Conservation (phyloP, 345 rosid species). For the Aquilaria sinensis region DNA sequence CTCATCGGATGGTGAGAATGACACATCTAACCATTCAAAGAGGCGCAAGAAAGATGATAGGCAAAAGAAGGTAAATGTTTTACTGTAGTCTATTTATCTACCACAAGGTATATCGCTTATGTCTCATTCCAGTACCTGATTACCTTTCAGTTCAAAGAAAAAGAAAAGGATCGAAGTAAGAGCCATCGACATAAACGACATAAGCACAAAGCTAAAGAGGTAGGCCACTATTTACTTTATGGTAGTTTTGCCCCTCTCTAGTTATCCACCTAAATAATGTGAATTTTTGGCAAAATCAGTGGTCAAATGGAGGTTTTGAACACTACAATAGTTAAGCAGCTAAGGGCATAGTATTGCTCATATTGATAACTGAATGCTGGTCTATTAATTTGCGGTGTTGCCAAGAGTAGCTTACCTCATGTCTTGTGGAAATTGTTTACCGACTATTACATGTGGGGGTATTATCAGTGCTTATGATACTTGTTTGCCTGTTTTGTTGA, state of each 20-base stretch:
- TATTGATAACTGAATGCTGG: no score
- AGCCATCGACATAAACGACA: constrained; percentile 63
- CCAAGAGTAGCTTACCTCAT: no score
- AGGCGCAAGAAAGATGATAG: constrained; percentile 70
- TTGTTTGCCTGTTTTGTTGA: constrained; percentile 56
- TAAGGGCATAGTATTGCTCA: no score
- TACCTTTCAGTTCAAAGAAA: constrained; percentile 52
- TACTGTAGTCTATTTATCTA: not conserved
- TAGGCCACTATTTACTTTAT: constrained; percentile 25
- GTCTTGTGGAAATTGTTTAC: no score
- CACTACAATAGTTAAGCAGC: no score
- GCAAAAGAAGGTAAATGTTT: constrained; percentile 60
- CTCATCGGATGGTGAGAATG: constrained; percentile 61
- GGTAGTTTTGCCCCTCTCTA: no score
- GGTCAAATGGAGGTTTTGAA: no score
- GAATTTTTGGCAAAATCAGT: no score
- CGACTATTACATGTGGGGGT: no score
- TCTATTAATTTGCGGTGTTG: no score
- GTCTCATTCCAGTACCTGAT: constrained; percentile 9
- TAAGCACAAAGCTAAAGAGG: constrained; percentile 79
- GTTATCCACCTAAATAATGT: no score
- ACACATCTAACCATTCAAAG: constrained; percentile 42
- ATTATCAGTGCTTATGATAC: constrained; percentile 42
- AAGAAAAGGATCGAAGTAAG: constrained; percentile 72
- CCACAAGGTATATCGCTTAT: not conserved